Evolutionary conservation across 257 asterid species (phyloP).

Genomic region (Coffea canephora): DNA sequence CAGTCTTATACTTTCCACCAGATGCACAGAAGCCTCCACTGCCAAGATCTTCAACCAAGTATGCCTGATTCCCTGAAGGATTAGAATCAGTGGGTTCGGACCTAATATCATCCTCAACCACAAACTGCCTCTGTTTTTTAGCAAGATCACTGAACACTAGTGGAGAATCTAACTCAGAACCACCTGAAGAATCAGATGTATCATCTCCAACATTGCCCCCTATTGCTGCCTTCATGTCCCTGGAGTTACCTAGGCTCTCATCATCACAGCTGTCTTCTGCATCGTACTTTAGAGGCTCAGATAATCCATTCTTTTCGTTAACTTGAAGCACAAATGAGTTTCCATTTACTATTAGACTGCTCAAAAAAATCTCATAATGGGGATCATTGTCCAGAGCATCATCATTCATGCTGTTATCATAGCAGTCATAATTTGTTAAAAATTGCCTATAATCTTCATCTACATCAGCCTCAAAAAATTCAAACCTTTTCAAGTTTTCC

Average conservation of each 20-base stretch:
- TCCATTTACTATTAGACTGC: slow-evolving; percentile 6
- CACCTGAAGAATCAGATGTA: not conserved
- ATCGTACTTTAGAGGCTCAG: slow-evolving; percentile 15
- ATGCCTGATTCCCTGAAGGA: no score
- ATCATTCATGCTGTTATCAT: slow-evolving; percentile 1
- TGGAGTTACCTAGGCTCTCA: not conserved
- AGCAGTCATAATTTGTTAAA: not conserved
- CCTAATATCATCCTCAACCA: no score
- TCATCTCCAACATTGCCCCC: not conserved
- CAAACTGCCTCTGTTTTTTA: no score
- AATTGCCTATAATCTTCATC: not conserved
- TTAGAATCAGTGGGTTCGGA: no score
- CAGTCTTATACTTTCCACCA: no score
- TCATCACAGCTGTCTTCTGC: slow-evolving; percentile 13
- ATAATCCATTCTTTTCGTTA: slow-evolving; percentile 14
- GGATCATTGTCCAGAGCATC: slow-evolving; percentile 25
- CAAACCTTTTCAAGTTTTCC: not conserved
- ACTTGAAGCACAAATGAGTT: slow-evolving; percentile 21
- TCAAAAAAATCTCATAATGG: slow-evolving; percentile 18
- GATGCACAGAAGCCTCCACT: no score
- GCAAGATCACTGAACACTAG: not conserved
- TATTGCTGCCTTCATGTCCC: no score
- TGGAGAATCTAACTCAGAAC: not conserved
- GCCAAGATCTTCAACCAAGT: no score
- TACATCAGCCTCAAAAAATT: not conserved